phyloP scores from a whole-genome alignment of 331 rosid species.

The Malus hybrid region DNA sequence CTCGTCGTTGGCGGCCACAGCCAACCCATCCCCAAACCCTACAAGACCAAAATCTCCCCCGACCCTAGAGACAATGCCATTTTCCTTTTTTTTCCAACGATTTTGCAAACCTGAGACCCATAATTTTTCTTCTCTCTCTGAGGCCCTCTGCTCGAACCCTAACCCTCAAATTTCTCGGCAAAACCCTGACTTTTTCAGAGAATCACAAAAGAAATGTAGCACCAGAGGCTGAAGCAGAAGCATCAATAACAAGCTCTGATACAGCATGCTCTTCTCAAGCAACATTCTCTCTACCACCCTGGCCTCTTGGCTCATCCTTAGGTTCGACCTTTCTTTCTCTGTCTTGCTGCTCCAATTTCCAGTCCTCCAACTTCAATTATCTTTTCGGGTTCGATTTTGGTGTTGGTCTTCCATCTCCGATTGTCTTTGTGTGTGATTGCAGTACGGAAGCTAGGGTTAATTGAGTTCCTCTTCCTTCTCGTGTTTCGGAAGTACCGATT shows the following conservation, averaged over 20 bases:
- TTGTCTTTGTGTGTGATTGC: not conserved
- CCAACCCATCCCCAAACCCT: no score
- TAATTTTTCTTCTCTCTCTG: not conserved
- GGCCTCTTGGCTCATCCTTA: slow-evolving; percentile 95
- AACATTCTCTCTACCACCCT: slow-evolving; percentile 93
- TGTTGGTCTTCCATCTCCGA: slow-evolving; percentile 13
- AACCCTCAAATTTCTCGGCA: slow-evolving; percentile 34
- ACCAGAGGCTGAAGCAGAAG: slow-evolving; percentile 85
- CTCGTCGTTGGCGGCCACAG: no score
- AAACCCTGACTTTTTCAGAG: slow-evolving; percentile 17
- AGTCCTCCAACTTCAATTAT: not conserved
- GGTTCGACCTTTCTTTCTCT: slow-evolving; percentile 32
- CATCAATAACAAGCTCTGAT: slow-evolving; percentile 88
- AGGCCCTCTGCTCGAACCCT: slow-evolving; percentile 54
- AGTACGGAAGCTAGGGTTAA: slow-evolving; percentile 16
- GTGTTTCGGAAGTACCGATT: not conserved
- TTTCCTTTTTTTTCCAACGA: no score
- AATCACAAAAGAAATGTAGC: slow-evolving; percentile 67
- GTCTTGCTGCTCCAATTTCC: not conserved
- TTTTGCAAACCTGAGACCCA: no score
- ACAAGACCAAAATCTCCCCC: no score
- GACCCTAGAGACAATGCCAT: no score
- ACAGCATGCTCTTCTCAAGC: slow-evolving; percentile 96
- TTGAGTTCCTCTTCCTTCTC: not conserved
- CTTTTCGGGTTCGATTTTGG: not conserved